These are phyloP conservation scores for Talaromyces atroroseus DNA, from an alignment of 2,329 filamentous ascomycete genomes.

Conservation along the genomic window DNA sequence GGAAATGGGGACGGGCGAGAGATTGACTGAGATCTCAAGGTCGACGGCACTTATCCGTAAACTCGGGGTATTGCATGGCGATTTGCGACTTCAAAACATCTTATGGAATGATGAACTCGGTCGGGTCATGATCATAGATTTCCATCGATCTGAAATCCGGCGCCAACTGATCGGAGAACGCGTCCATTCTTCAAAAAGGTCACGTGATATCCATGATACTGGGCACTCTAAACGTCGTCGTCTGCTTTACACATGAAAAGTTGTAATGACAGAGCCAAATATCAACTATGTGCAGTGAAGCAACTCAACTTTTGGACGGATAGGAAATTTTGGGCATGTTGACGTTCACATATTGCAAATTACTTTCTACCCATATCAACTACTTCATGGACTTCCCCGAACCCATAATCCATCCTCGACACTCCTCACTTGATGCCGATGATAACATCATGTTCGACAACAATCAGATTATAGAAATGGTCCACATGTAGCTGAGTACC, in stretches of 20 bases:
- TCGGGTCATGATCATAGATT: slow-evolving; percentile 20
- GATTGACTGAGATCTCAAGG: slow-evolving; percentile 1
- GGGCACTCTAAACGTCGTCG: neutral
- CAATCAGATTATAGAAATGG: too few species aligned
- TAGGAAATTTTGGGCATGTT: too few species aligned
- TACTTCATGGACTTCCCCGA: too few species aligned
- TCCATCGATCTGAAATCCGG: slow-evolving; percentile 16
- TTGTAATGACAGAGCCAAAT: too few species aligned
- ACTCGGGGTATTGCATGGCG: slow-evolving; percentile 15
- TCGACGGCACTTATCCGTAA: slow-evolving; percentile 11
- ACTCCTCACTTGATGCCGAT: too few species aligned
- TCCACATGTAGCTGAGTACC: too few species aligned
- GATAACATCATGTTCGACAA: too few species aligned
- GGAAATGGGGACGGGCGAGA: slow-evolving; percentile 14
- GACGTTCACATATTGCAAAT: too few species aligned
- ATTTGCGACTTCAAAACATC: slow-evolving; percentile 18
- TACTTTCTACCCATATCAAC: too few species aligned
- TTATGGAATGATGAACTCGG: slow-evolving; percentile 20
- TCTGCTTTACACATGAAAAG: slow-evolving; percentile 5
- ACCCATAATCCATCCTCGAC: too few species aligned
- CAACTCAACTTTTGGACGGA: too few species aligned
- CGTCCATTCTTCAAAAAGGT: slow-evolving; percentile 1
- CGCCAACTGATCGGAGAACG: neutral
- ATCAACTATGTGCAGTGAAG: too few species aligned
- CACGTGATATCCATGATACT: neutral